Conservation (phyloP, 2,329 filamentous ascomycete species). For the Tympanopsis confertula region DNA sequence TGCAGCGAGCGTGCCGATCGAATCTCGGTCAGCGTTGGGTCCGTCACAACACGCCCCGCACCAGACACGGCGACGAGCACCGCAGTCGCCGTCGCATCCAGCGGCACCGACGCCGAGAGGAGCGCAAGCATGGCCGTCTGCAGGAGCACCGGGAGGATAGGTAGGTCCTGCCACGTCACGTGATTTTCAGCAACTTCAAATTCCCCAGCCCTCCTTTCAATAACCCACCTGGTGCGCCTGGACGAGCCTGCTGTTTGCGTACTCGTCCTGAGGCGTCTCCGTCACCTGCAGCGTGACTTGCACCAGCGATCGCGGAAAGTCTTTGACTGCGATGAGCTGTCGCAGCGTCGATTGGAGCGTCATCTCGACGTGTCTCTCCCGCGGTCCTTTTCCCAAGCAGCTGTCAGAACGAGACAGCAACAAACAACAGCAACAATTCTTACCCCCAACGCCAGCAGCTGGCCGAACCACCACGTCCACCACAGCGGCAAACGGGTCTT, state of each 20-base stretch:
- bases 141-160: constrained; percentile 69
- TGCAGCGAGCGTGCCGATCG: constrained; percentile 61
- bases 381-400: constrained; percentile 33
- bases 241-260: constrained; percentile 45
- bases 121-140: constrained; percentile 71
- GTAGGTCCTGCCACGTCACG: constrained; percentile 48
- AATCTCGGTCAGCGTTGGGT: constrained; percentile 53
- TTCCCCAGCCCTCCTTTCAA: too few relatives aligned
- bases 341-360: constrained; percentile 62
- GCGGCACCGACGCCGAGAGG: constrained; percentile 70
- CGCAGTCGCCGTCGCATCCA: constrained; percentile 61
- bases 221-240: constrained; percentile 50
- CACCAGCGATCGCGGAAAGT: constrained; percentile 66
- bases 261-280: constrained; percentile 56
- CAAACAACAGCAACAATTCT: constrained; percentile 12
- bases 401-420: constrained; percentile 3
- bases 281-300: constrained; percentile 73
- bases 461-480: constrained; percentile 86
- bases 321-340: constrained; percentile 62
- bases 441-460: constrained; percentile 71
- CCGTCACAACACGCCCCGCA: constrained; percentile 24
- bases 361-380: constrained; percentile 72
- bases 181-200: constrained; percentile 2
- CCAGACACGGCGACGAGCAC: constrained; percentile 47
- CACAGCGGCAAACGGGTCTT: constrained; percentile 80